Conservation (phyloP, 2,329 filamentous ascomycete genomes). For the Aureobasidium namibiae region DNA sequence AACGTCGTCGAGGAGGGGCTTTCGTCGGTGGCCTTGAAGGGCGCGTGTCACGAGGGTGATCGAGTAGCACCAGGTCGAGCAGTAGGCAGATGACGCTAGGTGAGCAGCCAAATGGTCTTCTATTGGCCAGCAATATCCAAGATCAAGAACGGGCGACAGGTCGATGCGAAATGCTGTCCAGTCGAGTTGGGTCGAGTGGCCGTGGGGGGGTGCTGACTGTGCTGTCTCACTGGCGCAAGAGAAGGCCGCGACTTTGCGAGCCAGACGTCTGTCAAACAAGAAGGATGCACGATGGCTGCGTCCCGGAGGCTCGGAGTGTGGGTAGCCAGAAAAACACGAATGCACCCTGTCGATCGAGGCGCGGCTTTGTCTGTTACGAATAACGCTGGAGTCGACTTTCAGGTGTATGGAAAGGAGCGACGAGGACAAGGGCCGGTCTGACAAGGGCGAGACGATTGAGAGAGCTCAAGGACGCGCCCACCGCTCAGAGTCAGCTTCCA, state of each 20-base stretch:
- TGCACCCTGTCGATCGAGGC: neutral
- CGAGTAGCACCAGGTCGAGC: slow-evolving; percentile 9
- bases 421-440: neutral
- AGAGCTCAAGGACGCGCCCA: neutral
- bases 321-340: slow-evolving; percentile 4
- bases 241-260: neutral
- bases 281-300: slow-evolving; percentile 6
- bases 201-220: neutral
- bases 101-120: neutral
- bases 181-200: neutral
- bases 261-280: slow-evolving; percentile 1
- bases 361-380: neutral
- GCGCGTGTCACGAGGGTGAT: slow-evolving; percentile 10
- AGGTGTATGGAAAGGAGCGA: neutral
- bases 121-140: slow-evolving; percentile 8
- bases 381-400: neutral
- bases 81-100: slow-evolving; percentile 5
- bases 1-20: neutral
- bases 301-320: neutral
- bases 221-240: slow-evolving; percentile 4
- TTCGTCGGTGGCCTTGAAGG: neutral
- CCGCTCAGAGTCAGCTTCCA: slow-evolving; percentile 7
- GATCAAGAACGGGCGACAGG: neutral
- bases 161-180: neutral
- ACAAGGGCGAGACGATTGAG: neutral